Evolutionary conservation across 1,284 basidiomycete species (phyloP), one percentile per base, ranked within the genome.

Genomic region (Cutaneotrichosporon dermatis): DNA sequence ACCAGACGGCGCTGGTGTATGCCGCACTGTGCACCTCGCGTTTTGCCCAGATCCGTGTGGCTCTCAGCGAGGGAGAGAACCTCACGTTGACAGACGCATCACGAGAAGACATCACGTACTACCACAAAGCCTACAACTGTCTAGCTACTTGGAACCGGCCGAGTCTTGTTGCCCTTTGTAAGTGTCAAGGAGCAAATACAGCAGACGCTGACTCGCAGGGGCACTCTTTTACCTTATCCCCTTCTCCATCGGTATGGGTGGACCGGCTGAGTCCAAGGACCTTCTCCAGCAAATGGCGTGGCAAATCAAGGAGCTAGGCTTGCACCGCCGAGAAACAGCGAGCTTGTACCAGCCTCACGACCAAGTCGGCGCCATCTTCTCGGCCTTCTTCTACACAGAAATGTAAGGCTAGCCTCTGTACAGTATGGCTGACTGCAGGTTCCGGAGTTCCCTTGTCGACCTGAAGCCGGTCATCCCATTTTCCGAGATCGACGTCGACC

Each of bases 71-170:
- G 9, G 48, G 39, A 8, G 13, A 35, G 43, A 34, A 45, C 13
- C 9, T 51, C 4, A 34, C 37, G 4, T 9, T 16, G 1, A 25
- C n/a, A 37, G 54, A 43, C 33, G 49, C 16, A 7, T 42, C 46
- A 15, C 46, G 63, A n/a, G 66, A 71, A 54, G 69, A 69, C 46
- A 58, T 71, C 16, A 69, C 66, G 9, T 71, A 71, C 45, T 71
- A 61, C 53, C 50, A 56, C 35, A 63, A 65, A 63, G 65, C 68
- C 8, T 65, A 58, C 41, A 51, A 64, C 13, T 57, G 55, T 3
- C 44, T 71, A 8, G 49, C 51, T 8, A 50, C 34, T 25, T 71
- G 68, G 68, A 58, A 50, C 34, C 52, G 63, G 40, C 65, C 69
- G 4, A 64, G 61, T 5, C 37, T 66, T 0, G 51, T 57, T 49